These are phyloP conservation scores for Solanum boliviense DNA, from an alignment of 257 asterid genomes.

Conservation along the genomic window DNA sequence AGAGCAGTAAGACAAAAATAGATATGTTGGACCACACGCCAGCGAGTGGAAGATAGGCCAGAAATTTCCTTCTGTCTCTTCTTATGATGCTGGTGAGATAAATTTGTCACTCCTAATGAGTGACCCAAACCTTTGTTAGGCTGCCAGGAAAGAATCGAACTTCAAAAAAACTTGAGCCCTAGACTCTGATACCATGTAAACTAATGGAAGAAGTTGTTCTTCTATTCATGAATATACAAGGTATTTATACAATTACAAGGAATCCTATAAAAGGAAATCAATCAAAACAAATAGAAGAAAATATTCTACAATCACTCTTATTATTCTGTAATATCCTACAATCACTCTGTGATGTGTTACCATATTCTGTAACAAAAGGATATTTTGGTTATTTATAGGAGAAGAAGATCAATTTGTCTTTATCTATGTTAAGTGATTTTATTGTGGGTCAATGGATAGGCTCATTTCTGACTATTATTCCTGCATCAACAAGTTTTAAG, in stretches of 20 bases:
- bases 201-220: background rate
- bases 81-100: background rate
- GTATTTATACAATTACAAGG: background rate
- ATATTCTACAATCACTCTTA: background rate
- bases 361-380: background rate
- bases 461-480: background rate
- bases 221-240: background rate
- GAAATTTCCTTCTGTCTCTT: background rate
- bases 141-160: background rate
- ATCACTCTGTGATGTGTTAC: background rate
- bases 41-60: background rate
- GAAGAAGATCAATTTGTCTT: background rate
- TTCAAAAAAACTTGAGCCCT: background rate
- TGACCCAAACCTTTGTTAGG: background rate
- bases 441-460: background rate
- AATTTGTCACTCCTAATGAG: background rate
- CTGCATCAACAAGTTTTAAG: background rate
- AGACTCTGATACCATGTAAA: background rate
- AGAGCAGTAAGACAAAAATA: background rate
- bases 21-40: background rate
- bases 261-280: background rate
- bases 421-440: background rate
- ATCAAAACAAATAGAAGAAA: background rate
- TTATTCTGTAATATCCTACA: background rate
- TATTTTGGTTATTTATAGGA: background rate